phyloP scores from a whole-genome alignment of 169 alveolate species.

The Cyclospora cayetanensis region DNA sequence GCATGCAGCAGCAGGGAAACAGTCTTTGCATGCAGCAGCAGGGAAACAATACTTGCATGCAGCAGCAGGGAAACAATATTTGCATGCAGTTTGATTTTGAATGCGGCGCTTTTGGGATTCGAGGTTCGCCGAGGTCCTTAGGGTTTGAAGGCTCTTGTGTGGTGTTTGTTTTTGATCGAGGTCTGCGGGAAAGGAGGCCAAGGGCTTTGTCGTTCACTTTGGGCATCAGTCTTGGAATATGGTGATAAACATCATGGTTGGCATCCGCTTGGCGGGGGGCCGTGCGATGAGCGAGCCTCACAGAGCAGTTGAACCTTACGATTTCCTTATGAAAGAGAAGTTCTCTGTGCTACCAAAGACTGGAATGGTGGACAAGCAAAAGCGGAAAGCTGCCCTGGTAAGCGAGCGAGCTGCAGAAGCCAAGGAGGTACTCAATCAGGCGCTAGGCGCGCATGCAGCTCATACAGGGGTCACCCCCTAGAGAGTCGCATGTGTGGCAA shows the following conservation, averaged over 20 bases:
- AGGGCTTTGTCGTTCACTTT: constrained; percentile 80
- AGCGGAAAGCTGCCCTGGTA: constrained; percentile 39
- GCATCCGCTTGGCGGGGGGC: constrained; percentile 76
- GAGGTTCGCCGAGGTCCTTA: no score
- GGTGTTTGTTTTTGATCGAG: not conserved
- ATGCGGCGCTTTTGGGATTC: no score
- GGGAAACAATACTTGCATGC: not conserved
- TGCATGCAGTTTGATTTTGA: no score
- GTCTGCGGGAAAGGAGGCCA: constrained; percentile 26
- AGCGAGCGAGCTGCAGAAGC: no score
- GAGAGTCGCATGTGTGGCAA: not conserved
- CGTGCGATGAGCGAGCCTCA: constrained; percentile 69
- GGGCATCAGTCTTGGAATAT: constrained; percentile 80
- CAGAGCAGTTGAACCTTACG: constrained; percentile 74
- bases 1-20: not conserved
- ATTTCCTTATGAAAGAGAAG: constrained; percentile 77
- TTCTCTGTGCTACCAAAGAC: constrained; percentile 74
- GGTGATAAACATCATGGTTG: constrained; percentile 77
- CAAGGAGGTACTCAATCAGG: not conserved
- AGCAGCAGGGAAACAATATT: no score
- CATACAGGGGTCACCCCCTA: not conserved
- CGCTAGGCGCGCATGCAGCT: not conserved
- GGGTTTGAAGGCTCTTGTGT: not conserved
- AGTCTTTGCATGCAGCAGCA: not conserved
- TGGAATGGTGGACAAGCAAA: constrained; percentile 61